Base-by-base conservation (phyloP, 2,329 filamentous ascomycete species). In the Neofusicoccum ribis region DNA sequence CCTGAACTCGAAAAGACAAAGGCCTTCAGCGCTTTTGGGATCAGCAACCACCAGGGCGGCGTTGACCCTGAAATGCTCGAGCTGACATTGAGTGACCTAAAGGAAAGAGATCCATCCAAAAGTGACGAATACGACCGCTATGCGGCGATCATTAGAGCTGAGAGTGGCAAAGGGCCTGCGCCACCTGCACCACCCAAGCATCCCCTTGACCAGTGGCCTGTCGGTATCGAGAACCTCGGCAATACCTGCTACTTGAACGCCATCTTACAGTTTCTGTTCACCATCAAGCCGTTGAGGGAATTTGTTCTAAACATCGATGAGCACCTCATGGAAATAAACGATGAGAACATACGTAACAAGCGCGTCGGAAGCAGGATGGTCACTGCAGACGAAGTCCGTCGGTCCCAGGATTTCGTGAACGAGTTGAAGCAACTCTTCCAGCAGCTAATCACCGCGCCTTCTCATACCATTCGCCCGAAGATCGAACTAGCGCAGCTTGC, bases 161-260 rank as follows among this genome's bases (percentile, higher is more conserved):
- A 60, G 36, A 52, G 44, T 9, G 52, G 41, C n/a, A 70, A 62
- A 17, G 52, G 39, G 31, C 17, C 46, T 67, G 63, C 44, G 5
- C 63, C 51, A 7, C 8, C 23, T 23, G 39, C 54, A 6, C 54
- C 63, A 15, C 46, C 63, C 3, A 59, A 68, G 49, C 72, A 76
- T 64, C 73, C 76, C 71, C 66, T 76, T 79, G 52, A 82, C 1
- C 68, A 86, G 36, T 88, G 91, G 76, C 95, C 95, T 0, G 91
- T 96, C 23, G 95, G 95, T 0, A 84, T 98, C 5, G 86, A 89
- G 68, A 99, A 98, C 71, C 96, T 98, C 65, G 93, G 95, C 66
- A 99, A 99, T 73, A 99, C 96, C 0, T 99, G 95, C 76, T 99
- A 99, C 72, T 84, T 99, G 63, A 99, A 99, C 81, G 98, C 94